Base-by-base conservation (phyloP, 2,329 filamentous ascomycete species). In the Diaporthe amygdali region DNA sequence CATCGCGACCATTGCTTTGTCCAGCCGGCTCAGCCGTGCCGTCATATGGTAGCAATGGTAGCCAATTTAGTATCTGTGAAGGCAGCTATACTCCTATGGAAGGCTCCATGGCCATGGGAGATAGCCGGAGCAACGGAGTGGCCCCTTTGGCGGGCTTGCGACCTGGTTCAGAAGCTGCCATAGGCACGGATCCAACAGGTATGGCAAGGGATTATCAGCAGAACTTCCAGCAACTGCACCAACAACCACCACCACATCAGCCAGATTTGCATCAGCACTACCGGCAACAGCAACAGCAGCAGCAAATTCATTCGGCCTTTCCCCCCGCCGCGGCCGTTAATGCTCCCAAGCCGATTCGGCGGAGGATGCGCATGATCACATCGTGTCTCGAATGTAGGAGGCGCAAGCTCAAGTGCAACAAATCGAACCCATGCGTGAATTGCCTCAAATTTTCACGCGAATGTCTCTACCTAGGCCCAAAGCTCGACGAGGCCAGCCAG, bases 321-420 rank as follows among this genome's bases (percentile, higher is more conserved):
- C 44, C 46, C 70, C 17, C 66, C 55, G n/a, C 59, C 22, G 44
- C 39, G 44, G 47, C 41, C n/a, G 32, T 27, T 4, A 49, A 37
- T 22, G n/a, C 47, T 20, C 70, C 77, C 59, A 85, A 82, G 72
- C 84, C 84, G 3, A 88, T 90, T 72, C 85, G 88, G 39, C 84
- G 90, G 54, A 85, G 91, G 74, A 88, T 92, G 83, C 86, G 89
- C 77, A 88, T 92, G 84, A 91, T 93, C 79, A 88, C 88, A 73
- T 92, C 90, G 34, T 94, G 91, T 78, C 86, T 92, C 41, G 90
- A 92, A 79, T 94, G 92, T 78, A 88, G 93, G 47, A 89, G 92
- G 27, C 88, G 93, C 49, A 96, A 96, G 81, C 84, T 95, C 69
- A 94, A 93, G 79, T 96, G 93, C 82, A 91, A 94, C 82, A 94